These are phyloP conservation scores for Colletotrichum orbiculare DNA, from an alignment of 2,329 filamentous ascomycete species.

Conservation along the genomic window DNA sequence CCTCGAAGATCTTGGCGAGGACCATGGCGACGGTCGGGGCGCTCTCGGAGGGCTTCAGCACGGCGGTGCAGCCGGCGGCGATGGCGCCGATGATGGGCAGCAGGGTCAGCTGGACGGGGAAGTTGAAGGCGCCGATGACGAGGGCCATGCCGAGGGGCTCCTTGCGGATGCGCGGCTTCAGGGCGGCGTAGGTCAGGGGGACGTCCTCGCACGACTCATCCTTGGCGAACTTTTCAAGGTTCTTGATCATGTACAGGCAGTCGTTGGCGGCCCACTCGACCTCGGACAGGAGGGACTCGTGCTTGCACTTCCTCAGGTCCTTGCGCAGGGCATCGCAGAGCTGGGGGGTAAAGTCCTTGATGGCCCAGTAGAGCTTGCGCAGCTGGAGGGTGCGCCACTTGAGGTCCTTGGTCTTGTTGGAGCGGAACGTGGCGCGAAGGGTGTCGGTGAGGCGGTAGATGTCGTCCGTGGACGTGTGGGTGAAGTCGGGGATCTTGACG, in stretches of 20 bases:
- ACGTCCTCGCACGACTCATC: slow-evolving; percentile 82
- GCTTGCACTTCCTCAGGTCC: slow-evolving; percentile 82
- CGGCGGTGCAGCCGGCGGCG: slow-evolving; percentile 87
- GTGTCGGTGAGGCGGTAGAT: slow-evolving; percentile 72
- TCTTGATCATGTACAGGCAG: slow-evolving; percentile 80
- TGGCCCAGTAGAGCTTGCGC: slow-evolving; percentile 92
- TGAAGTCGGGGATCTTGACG: slow-evolving; percentile 59
- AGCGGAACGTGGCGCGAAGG: slow-evolving; percentile 76
- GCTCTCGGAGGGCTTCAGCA: slow-evolving; percentile 91
- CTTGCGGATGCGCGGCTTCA: slow-evolving; percentile 83
- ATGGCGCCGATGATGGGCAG: slow-evolving; percentile 89
- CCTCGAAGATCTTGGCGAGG: slow-evolving; percentile 80
- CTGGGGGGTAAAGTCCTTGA: slow-evolving; percentile 80
- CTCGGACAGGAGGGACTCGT: slow-evolving; percentile 81
- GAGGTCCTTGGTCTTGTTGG: slow-evolving; percentile 84
- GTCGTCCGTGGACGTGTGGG: slow-evolving; percentile 72
- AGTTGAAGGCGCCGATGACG: slow-evolving; percentile 95
- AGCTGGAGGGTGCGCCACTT: slow-evolving; percentile 87
- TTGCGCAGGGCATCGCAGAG: slow-evolving; percentile 79
- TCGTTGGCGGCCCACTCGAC: slow-evolving; percentile 84
- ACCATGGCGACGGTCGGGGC: slow-evolving; percentile 81
- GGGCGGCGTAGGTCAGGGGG: slow-evolving; percentile 71
- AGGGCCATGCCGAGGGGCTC: slow-evolving; percentile 87
- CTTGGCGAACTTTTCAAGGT: slow-evolving; percentile 83
- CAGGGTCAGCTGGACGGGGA: slow-evolving; percentile 84